A percentile compares a stretch with the other conserved stretches of the same genome.
phyloP scores from a whole-genome alignment of 1,284 basidiomycete genomes.

The Amylostereum areolatum region DNA sequence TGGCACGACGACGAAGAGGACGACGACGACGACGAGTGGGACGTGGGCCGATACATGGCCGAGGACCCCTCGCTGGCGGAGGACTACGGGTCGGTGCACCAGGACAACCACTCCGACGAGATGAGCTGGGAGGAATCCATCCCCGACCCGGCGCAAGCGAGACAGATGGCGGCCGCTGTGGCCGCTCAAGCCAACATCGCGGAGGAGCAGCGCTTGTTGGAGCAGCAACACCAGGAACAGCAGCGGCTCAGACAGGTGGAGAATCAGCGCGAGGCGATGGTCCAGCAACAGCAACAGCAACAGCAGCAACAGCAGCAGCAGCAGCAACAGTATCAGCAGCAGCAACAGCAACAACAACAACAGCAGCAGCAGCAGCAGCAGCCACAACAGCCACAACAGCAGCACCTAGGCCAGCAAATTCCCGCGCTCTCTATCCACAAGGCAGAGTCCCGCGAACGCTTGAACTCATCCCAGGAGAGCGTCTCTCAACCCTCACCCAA shows the following conservation, averaged over 20 bases:
- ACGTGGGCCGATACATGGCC: slow-evolving; percentile 66
- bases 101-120: slow-evolving; percentile 12
- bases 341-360: slow-evolving; percentile 26
- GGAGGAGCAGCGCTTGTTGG: slow-evolving; percentile 13
- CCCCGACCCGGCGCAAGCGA: slow-evolving; percentile 42
- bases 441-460: slow-evolving; percentile 9
- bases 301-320: slow-evolving; percentile 18
- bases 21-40: slow-evolving; percentile 68
- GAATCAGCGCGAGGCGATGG: slow-evolving; percentile 18
- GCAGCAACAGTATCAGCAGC: slow-evolving; percentile 12
- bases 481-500: slow-evolving; percentile 7
- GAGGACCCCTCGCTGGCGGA: slow-evolving; percentile 59
- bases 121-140: slow-evolving; percentile 72
- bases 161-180: slow-evolving; percentile 16
- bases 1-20: slow-evolving; percentile 81
- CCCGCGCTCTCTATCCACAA: slow-evolving; percentile 3
- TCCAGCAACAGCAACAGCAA: slow-evolving; percentile 18
- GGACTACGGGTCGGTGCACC: slow-evolving; percentile 31
- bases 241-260: slow-evolving; percentile 21
- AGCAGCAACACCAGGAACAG: slow-evolving; percentile 10
- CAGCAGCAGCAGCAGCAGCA: slow-evolving; percentile 19
- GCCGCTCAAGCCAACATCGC: slow-evolving; percentile 9
- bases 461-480: slow-evolving; percentile 3
- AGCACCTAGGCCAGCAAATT: slow-evolving; percentile 7
- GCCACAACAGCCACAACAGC: slow-evolving; percentile 8